phyloP scores from a whole-genome alignment of 345 rosid species.

The Heritiera littoralis region DNA sequence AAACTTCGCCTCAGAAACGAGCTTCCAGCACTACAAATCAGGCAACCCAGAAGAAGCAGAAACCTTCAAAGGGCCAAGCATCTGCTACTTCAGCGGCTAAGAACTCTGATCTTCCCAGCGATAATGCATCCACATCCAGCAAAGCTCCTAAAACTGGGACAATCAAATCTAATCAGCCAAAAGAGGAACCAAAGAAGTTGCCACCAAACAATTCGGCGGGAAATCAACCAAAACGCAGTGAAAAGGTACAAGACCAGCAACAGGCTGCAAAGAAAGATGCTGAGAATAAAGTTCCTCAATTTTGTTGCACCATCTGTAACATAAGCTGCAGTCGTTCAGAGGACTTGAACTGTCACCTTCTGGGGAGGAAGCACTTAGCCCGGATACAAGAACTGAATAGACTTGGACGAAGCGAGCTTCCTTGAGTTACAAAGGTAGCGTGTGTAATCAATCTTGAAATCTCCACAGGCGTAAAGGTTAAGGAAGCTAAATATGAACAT shows the following conservation, averaged over 20 bases:
- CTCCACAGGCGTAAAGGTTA: neutral
- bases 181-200: neutral
- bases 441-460: no score
- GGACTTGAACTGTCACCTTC: conserved; percentile 13
- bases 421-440: neutral
- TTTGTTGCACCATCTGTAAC: conserved; percentile 17
- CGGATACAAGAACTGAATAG: neutral
- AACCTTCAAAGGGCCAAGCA: neutral
- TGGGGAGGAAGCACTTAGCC: conserved; percentile 16
- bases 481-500: neutral
- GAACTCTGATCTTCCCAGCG: neutral
- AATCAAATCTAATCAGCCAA: neutral
- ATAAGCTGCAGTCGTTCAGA: neutral
- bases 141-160: neutral
- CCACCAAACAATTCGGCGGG: neutral
- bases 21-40: conserved; percentile 2
- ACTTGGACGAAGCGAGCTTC: neutral
- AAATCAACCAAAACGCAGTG: neutral
- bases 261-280: neutral
- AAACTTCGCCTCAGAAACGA: neutral
- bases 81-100: neutral
- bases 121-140: neutral
- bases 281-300: neutral
- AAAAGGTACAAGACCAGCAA: neutral
- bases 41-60: neutral